These are phyloP conservation scores for Platanthera zijinensis DNA, from an alignment of 106 monocot species.

Conservation along the genomic window DNA sequence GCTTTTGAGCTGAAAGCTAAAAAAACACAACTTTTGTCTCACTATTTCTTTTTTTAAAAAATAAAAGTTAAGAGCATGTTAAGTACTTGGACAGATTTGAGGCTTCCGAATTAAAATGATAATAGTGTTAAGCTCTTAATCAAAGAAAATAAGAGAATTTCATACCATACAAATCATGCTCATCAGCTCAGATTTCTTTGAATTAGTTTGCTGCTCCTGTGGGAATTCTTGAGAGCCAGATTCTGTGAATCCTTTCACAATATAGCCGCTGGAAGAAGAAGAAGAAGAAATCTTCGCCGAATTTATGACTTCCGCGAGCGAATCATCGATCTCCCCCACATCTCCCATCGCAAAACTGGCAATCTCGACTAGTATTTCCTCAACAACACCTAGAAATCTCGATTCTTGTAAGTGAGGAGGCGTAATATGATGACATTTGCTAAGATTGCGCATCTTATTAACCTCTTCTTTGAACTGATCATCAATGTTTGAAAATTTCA, in stretches of 20 bases:
- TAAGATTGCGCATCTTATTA: not conserved
- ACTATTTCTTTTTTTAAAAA: too few relatives aligned
- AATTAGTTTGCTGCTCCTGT: constrained; percentile 10
- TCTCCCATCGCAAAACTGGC: constrained; percentile 27
- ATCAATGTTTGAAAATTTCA: constrained; percentile 7
- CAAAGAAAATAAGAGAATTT: not conserved
- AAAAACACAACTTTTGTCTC: too few relatives aligned
- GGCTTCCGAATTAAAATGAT: too few relatives aligned
- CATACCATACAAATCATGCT: constrained; percentile 54
- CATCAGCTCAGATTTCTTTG: constrained; percentile 41
- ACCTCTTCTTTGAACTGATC: constrained; percentile 36
- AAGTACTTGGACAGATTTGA: too few relatives aligned
- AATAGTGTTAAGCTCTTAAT: too few relatives aligned
- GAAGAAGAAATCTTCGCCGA: constrained; percentile 13
- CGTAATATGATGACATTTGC: not conserved
- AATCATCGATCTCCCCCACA: constrained; percentile 19
- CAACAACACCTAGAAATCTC: constrained; percentile 36
- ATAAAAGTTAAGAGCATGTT: too few relatives aligned
- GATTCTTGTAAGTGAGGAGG: constrained; percentile 21
- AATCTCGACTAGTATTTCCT: constrained; percentile 50
- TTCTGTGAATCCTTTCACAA: not conserved
- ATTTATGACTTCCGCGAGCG: constrained; percentile 7
- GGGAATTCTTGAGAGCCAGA: not conserved
- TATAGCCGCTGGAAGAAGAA: constrained; percentile 19
- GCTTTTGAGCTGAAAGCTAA: too few relatives aligned